Evolutionary conservation across 2,329 filamentous ascomycete species (phyloP), one percentile per base, ranked within the genome.

Genomic region (Claviceps cyperi): DNA sequence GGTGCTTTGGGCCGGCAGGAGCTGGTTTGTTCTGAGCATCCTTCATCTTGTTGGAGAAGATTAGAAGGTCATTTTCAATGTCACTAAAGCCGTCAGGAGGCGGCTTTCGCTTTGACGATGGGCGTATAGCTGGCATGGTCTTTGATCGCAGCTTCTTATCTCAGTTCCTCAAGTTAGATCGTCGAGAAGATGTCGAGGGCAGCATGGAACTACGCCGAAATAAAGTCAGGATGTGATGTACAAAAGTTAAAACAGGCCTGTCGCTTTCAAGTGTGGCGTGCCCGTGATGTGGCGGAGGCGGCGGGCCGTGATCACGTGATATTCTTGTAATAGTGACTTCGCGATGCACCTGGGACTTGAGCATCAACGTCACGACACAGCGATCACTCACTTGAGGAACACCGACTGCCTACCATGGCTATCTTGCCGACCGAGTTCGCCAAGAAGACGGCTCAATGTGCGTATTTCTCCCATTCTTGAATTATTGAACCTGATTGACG

Each of bases 341-440:
- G 50, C 40, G 47, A 44, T 45, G 43, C 24, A 37, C 32, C 19
- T 51, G 53, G 53, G 46, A 38, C 41, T 43, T n/a, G 43, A 48
- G 47, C 58, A 55, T 59, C 56, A 54, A 57, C 51, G 58, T 52
- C 46, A 66, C 59, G 57, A 58, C 54, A 60, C 51, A 54, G 56
- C 50, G 54, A 58, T 58, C 57, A 55, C 54, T 49, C 51, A 51
- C 50, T 57, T 53, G 57, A 53, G 58, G 60, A 65, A 59, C 63
- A 65, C 64, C 68, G 60, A 64, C 60, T 64, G 66, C 65, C 69
- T 72, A 75, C 63, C 60, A 90, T 90, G 86, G 81, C 88, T 67
- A 89, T 96, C 71, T 86, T 89, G 70, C 88, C 91, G 58, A 96
- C 91, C 54, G 89, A 90, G 71, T 87, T 96, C 65, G 91, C 86